These are phyloP conservation scores for Cenchrus purpureus DNA, from an alignment of 176 grass and related monocot genomes.

Conservation along the genomic window DNA sequence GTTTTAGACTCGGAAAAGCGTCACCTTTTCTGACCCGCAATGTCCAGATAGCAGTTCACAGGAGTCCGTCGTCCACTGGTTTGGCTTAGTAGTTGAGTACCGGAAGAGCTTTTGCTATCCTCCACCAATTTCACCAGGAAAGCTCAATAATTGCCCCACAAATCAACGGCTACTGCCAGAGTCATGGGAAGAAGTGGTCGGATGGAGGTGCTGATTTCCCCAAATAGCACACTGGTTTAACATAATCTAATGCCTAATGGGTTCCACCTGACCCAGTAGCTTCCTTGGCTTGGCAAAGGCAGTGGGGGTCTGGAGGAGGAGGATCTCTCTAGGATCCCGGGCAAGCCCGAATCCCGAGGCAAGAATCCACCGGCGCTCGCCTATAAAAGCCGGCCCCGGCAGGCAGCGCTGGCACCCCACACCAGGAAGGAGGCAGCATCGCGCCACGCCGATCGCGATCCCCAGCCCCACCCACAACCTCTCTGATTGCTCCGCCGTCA, in stretches of 20 bases:
- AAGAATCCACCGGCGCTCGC: neutral
- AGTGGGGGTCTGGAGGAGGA: neutral
- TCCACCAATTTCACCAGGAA: neutral
- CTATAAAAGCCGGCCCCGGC: slow-evolving; percentile 38
- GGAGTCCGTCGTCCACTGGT: neutral
- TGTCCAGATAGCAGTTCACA: neutral
- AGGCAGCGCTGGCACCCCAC: neutral
- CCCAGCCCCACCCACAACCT: neutral
- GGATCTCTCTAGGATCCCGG: slow-evolving; percentile 2
- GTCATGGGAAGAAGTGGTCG: slow-evolving; percentile 1
- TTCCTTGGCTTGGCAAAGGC: neutral
- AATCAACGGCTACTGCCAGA: neutral
- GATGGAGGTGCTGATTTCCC: slow-evolving; percentile 35
- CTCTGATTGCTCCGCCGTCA: neutral
- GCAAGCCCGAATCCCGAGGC: slow-evolving; percentile 25
- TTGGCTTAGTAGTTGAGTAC: neutral
- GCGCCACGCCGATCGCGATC: neutral
- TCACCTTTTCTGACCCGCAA: neutral
- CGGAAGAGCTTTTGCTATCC: neutral
- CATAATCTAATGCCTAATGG: neutral
- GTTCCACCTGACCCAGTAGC: neutral
- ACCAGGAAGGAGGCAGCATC: neutral
- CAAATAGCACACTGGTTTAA: slow-evolving; percentile 21
- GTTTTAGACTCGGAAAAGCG: neutral
- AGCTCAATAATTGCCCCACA: neutral